phyloP scores from a whole-genome alignment of 495 filamentous ascomycete species.

The Echria macrotheca region DNA sequence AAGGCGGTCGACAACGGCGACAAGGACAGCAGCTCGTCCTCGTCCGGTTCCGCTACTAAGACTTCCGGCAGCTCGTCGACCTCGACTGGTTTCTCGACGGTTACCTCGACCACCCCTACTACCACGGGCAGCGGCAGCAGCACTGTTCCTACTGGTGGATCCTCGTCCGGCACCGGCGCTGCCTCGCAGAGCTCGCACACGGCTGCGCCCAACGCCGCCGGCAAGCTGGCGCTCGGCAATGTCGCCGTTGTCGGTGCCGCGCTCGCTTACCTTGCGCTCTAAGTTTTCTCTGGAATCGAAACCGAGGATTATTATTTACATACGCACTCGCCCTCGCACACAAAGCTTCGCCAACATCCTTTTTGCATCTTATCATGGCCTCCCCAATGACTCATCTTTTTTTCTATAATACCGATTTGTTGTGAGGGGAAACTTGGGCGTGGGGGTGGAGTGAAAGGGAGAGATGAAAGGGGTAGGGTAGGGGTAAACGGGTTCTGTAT shows the following conservation, averaged over 20 bases:
- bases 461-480: no score
- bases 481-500: no score
- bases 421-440: no score
- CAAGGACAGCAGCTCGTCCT: slow-evolving; percentile 20
- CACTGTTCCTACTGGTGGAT: neutral
- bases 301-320: neutral
- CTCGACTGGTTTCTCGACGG: slow-evolving; percentile 9
- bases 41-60: slow-evolving; percentile 16
- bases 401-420: no score
- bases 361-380: no score
- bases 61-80: slow-evolving; percentile 11
- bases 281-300: slow-evolving; percentile 11
- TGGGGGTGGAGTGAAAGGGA: no score
- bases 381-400: no score
- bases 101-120: slow-evolving; percentile 8
- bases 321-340: neutral
- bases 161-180: slow-evolving; percentile 4
- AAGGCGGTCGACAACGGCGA: slow-evolving; percentile 56
- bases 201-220: no score
- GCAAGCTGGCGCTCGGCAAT: slow-evolving; percentile 14
- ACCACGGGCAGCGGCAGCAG: slow-evolving; percentile 9
- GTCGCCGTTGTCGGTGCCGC: slow-evolving; percentile 22
- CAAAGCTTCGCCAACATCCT: no score
- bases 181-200: slow-evolving; percentile 15
- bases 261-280: slow-evolving; percentile 25